Evolutionary conservation across 257 asterid genomes (phyloP), one percentile per base, ranked within the genome.

Genomic region (Salvia hispanica): DNA sequence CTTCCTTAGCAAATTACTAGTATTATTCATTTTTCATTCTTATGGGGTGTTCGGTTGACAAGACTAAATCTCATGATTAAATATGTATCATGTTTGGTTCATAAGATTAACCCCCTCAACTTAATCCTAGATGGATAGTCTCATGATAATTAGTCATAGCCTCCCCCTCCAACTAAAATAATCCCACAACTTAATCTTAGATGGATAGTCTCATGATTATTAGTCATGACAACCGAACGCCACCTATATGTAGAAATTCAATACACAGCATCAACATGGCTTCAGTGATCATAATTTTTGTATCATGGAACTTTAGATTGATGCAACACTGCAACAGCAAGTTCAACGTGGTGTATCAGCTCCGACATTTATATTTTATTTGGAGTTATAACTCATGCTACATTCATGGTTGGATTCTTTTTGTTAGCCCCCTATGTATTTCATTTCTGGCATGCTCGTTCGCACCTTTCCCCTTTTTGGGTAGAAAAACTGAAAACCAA

Each of bases 361-460:
- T 76, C 79, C 91, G 61, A 42, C 79, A 81, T 82, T n/a, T n/a
- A n/a, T n/a, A n/a, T n/a, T n/a, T n/a, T 84, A 77, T 76, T 62
- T 72, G 89, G 85, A 77, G 91, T 87, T 87, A 87, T 87, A 53
- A 79, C 75, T 74, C 98, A 82, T 59, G 90, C 88, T 61, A 91
- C 85, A 91, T 75, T 62, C 31, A 25, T 75, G 34, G 36, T 5
- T 65, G 70, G 48, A 25, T 25, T 25, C 31, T 25, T 25, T 25
- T 25, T 25, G 31, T 25, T 25, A 25, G 31, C 31, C 31, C 42
- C 16, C 12, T 73, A 42, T n/a, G 56, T 50, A 3, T 47, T 45
- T 61, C 3, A 58, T 53, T 46, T 55, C 61, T 34, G 33, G 7
- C 48, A 36, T n/a, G 53, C 44, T 43, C 58, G 62, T 48, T 59